Evolutionary conservation across 2,329 filamentous ascomycete species (phyloP), one percentile per base, ranked within the genome.

Genomic region (Sporothrix pseudoabietina): DNA sequence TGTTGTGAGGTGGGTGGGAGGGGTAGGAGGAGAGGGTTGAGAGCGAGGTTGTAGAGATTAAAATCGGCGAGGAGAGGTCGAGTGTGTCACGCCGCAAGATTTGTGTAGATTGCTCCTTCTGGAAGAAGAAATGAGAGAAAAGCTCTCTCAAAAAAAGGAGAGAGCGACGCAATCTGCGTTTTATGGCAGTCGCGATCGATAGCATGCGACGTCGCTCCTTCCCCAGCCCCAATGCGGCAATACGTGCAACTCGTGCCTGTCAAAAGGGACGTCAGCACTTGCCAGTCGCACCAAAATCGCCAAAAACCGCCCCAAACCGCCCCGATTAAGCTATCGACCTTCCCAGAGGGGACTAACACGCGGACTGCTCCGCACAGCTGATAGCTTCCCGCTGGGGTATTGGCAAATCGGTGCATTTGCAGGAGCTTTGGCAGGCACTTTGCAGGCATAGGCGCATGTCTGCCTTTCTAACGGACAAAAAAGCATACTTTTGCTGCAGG

Each of bases 351-450:
- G 69, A 71, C 69, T 71, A 71, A 71, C 54, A 57, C 66, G 32
- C 66, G 66, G 66, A 39, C 22, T 14, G 22, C 69, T 71, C 69
- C 69, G 69, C 69, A 71, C 69, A 59, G 41, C 69, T 71, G 69
- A 71, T 71, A 71, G 69, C 69, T 59, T 71, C 22, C 69, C 47
- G 32, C 35, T 30, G 69, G 54, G 69, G 35, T 44, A 59, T 55
- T 30, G 68, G 49, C 19, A 57, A 35, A 55, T 26, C 26, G 26
- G 26, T 55, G 52, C 22, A 26, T 26, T 55, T 55, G 52, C 26
- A 55, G 22, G 52, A 9, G n/a, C 3, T 54, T 54, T 54, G 6
- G 35, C 52, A 22, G 52, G 3, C 26, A 26, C 22, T 55, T 55
- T 55, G 22, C 22, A 22, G 52, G 52, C 52, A 22, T 6, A 26